Evolutionary conservation across 1,284 basidiomycete genomes (phyloP), one percentile per base, ranked within the genome.

Genomic region (Malassezia yamatoensis): DNA sequence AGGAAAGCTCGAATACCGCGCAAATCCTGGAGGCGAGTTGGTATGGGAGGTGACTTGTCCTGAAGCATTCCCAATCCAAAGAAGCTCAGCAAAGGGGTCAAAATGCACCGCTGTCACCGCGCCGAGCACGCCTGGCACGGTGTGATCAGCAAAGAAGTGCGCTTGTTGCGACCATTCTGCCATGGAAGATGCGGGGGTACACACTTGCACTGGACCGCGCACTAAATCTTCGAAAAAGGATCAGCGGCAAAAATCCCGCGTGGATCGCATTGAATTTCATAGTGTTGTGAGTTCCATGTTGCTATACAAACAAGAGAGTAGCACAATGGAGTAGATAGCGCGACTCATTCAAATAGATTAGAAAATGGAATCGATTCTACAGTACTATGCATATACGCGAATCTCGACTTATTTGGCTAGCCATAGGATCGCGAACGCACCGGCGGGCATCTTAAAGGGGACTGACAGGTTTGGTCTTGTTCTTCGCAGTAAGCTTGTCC

Each of bases 1-100:
- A 1, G 85, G 68, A 48, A 78, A 74, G 2, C 74, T 66, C 1
- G 78, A 67, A 24, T 79, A 86, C 42, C 83, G 81, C 49, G 82
- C 73, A 73, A 87, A 84, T 29, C 46, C 15, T 5, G 55, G 55
- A 16, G 51, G 51, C 16, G 44, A 24, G 24, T 49, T 53, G 11
- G 51, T 48, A 70, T 85, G 83, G 0, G 87, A 85, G 35, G 80
- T 77, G 54, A 94, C 80, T 60, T 80, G 79, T 7, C 93, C 91
- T 37, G 82, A 77, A 51, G 83, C 82, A 16, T 82, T 81, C 42
- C 90, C 91, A 45, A 85, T 80, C 90, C 90, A 94, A 36, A 96
- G 78, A 12, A 86, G 82, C 75, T 96, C 90, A 1, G 87, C 86
- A 40, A 86, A 85, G 6, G 88, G 85, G 77, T 96, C 91, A 72